Evolutionary conservation across 768 basidiomycete genomes (phyloP).

Genomic region (Hericium alpestre): DNA sequence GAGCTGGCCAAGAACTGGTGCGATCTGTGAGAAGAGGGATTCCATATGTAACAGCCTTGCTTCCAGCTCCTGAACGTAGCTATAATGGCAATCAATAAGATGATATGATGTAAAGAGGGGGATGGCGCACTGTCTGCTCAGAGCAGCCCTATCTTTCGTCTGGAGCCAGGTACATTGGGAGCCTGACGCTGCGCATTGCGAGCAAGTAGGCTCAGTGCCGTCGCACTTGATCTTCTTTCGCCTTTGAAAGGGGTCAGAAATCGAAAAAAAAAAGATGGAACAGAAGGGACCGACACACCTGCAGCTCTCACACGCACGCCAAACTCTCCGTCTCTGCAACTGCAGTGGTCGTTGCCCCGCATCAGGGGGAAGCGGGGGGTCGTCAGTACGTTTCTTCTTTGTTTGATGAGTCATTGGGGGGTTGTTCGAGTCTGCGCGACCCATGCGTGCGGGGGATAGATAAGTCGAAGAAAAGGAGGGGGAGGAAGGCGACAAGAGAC

Average conservation of each 20-base stretch:
- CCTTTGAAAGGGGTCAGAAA: constrained; percentile 27
- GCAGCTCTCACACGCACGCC: constrained; percentile 86
- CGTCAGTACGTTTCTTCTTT: constrained; percentile 75
- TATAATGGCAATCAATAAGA: constrained; percentile 16
- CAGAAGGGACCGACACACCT: constrained; percentile 39
- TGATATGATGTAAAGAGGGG: constrained; percentile 5
- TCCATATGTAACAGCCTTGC: constrained; percentile 84
- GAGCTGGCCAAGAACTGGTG: constrained; percentile 67
- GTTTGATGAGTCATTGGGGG: constrained; percentile 38
- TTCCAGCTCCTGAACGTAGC: constrained; percentile 89
- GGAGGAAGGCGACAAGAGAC: not conserved
- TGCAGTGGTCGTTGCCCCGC: constrained; percentile 60
- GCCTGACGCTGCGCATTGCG: constrained; percentile 65
- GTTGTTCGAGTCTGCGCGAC: constrained; percentile 6
- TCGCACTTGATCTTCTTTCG: constrained; percentile 94
- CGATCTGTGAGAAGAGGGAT: constrained; percentile 70
- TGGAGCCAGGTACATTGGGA: constrained; percentile 84
- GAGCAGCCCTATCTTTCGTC: constrained; percentile 82
- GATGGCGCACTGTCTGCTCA: constrained; percentile 72
- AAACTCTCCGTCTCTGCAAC: constrained; percentile 70
- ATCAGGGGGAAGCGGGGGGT: constrained; percentile 36
- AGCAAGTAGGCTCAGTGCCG: constrained; percentile 77
- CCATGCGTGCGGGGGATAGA: constrained; percentile 8
- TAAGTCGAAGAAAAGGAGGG: not conserved
- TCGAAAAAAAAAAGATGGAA: constrained; percentile 8